Evolutionary conservation across 441 rosid species (phyloP), one percentile per base, ranked within the genome.

Genomic region (Euphorbia corollata): DNA sequence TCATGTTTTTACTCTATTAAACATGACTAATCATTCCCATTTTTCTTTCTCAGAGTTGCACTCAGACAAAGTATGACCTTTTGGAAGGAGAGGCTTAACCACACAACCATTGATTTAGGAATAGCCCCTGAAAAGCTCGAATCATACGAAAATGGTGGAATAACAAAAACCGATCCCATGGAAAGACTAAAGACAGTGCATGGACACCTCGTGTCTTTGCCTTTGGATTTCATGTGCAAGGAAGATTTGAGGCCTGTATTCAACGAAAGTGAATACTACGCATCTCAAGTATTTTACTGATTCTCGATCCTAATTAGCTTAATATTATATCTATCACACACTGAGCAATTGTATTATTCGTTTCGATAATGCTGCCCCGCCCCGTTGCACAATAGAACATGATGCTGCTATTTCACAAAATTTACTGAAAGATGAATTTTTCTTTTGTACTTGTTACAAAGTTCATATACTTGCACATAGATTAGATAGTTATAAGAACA

Each of bases 211-310:
- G 99, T 95, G 78, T 87, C 96, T 30, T 89, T 85, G 78, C 99
- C 97, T 11, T 72, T 95, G 83, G 98, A 92, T 70, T 95, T 95
- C 81, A 84, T 92, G 97, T 77, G 87, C 84, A 75, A 73, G 75
- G 98, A 95, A 84, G 99, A 95, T 79, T 81, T 92, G 68, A 89
- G 99, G 85, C 99, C 97, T 0, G 89, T 90, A 57, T 96, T 92
- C 71, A 96, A 87, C 41, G 96, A 92, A 83, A 92, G 99, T 63
- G 98, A 92, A 78, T 96, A 84, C 75, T 95, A 95, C 71, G 97
- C 98, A 18, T 83, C 96, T 70, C 98, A 89, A 74, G 98, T 96
- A 79, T 95, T 95, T 70, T 86, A 92, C 71, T 95, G 76, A 85
- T 18, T 50, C 56, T 15, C 54, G 22, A 71, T 50, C 56, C 11